A percentile compares a stretch with the other conserved stretches of the same genome.
These are phyloP conservation scores for Achaetomium macrosporum DNA, from an alignment of 2,329 filamentous ascomycete genomes.

Conservation along the genomic window DNA sequence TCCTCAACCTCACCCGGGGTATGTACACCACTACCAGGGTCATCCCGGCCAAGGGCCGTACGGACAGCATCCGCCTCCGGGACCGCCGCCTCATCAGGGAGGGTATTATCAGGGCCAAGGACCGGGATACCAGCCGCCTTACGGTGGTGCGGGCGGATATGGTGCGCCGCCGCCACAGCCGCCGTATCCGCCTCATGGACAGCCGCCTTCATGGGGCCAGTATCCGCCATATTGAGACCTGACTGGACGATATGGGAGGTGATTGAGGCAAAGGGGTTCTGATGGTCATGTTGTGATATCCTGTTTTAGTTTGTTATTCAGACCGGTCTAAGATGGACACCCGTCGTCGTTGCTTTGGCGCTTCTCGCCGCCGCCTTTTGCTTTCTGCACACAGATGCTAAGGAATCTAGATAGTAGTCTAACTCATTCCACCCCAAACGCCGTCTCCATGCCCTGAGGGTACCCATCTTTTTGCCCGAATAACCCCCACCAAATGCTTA, in stretches of 20 bases:
- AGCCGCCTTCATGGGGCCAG: conserved; percentile 20
- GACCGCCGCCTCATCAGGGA: conserved; percentile 8
- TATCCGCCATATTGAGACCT: conserved; percentile 26
- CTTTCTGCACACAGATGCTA: too few species aligned
- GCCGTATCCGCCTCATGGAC: conserved; percentile 25
- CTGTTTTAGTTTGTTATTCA: too few species aligned
- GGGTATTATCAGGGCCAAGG: conserved; percentile 12
- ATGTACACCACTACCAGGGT: background rate
- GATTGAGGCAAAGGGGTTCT: background rate
- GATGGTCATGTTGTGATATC: too few species aligned
- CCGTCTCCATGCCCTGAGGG: too few species aligned
- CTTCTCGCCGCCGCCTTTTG: too few species aligned
- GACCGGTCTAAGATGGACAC: too few species aligned
- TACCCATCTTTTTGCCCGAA: too few species aligned
- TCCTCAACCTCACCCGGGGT: background rate
- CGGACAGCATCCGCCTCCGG: conserved; percentile 8
- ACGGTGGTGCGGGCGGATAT: conserved; percentile 9
- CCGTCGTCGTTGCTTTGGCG: too few species aligned
- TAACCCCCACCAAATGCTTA: too few species aligned
- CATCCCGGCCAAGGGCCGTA: conserved; percentile 15
- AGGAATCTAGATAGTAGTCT: too few species aligned
- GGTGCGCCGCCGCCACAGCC: conserved; percentile 23
- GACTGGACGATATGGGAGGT: background rate
- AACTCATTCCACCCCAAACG: too few species aligned
- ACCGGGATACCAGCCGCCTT: background rate